Evolutionary conservation across 805 yeast species (phyloP).

Genomic region (Saturnispora gosingensis): DNA sequence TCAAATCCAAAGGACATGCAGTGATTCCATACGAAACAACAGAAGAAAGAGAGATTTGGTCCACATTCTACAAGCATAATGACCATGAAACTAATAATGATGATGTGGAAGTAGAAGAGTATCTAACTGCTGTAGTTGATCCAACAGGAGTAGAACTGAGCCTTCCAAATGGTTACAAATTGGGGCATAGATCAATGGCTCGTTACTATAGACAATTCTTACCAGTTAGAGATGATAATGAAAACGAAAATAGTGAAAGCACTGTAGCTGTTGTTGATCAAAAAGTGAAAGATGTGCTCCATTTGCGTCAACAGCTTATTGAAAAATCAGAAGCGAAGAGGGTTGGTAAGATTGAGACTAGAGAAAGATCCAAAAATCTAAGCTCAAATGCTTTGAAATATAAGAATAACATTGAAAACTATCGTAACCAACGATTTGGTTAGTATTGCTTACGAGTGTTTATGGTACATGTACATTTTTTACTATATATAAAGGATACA

Average conservation of each 20-base stretch:
- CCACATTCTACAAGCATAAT: constrained; percentile 66
- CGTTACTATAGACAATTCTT: constrained; percentile 59
- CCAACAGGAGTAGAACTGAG: constrained; percentile 49
- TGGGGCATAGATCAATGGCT: constrained; percentile 70
- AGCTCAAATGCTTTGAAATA: constrained; percentile 44
- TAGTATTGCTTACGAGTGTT: neutral
- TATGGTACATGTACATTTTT: neutral
- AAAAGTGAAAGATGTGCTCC: constrained; percentile 13
- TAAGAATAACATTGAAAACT: constrained; percentile 70
- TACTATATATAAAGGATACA: neutral
- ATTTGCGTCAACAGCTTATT: constrained; percentile 10
- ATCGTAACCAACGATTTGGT: constrained; percentile 30
- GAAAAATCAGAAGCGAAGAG: constrained; percentile 37
- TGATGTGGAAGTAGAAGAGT: constrained; percentile 13
- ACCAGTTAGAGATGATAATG: constrained; percentile 40
- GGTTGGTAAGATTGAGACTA: constrained; percentile 20
- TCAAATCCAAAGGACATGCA: constrained; percentile 77
- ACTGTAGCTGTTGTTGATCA: constrained; percentile 15
- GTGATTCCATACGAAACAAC: constrained; percentile 78
- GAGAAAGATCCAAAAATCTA: constrained; percentile 24
- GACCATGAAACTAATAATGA: neutral
- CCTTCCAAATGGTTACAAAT: constrained; percentile 65
- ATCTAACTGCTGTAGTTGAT: constrained; percentile 25
- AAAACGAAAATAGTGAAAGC: constrained; percentile 46
- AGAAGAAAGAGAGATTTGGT: constrained; percentile 60